These are phyloP conservation scores for Cyberlindnera xylosilytica DNA, from an alignment of 805 yeast genomes.

Conservation along the genomic window DNA sequence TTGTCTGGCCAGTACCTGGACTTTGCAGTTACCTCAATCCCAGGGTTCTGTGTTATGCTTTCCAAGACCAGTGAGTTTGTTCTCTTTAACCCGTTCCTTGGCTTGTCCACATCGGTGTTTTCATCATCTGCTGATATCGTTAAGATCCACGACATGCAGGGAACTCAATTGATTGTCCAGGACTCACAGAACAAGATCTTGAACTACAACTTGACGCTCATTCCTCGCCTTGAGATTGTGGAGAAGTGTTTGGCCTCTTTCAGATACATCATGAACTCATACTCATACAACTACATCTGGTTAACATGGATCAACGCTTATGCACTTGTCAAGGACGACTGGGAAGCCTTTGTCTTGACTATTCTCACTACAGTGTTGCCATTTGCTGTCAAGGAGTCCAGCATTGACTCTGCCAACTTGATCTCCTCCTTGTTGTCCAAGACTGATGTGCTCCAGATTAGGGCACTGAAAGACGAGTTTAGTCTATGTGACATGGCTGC, in stretches of 20 bases:
- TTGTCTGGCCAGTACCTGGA: constrained; percentile 35
- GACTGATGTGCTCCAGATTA: constrained; percentile 17
- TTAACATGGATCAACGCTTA: constrained; percentile 59
- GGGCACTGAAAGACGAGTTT: constrained; percentile 28
- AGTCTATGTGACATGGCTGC: constrained; percentile 55
- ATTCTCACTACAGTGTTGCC: constrained; percentile 51
- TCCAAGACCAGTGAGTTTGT: constrained; percentile 34
- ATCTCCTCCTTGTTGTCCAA: constrained; percentile 12
- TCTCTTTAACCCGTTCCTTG: constrained; percentile 57
- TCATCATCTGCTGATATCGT: constrained; percentile 7
- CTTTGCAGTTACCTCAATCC: constrained; percentile 33
- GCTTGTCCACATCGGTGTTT: constrained; percentile 38
- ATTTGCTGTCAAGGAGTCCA: constrained; percentile 30
- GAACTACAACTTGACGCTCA: constrained; percentile 35
- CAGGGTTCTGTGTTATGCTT: constrained; percentile 46
- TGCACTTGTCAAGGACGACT: constrained; percentile 45
- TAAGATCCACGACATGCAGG: constrained; percentile 12
- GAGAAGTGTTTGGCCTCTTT: constrained; percentile 45
- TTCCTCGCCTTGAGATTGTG: constrained; percentile 45
- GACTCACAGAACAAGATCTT: constrained; percentile 13
- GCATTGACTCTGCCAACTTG: constrained; percentile 12
- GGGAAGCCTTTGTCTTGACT: constrained; percentile 57
- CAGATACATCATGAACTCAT: constrained; percentile 54
- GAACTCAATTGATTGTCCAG: constrained; percentile 18
- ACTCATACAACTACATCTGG: constrained; percentile 55